Base-by-base conservation (phyloP, 2,329 filamentous ascomycete species). In the Nemania sp. region DNA sequence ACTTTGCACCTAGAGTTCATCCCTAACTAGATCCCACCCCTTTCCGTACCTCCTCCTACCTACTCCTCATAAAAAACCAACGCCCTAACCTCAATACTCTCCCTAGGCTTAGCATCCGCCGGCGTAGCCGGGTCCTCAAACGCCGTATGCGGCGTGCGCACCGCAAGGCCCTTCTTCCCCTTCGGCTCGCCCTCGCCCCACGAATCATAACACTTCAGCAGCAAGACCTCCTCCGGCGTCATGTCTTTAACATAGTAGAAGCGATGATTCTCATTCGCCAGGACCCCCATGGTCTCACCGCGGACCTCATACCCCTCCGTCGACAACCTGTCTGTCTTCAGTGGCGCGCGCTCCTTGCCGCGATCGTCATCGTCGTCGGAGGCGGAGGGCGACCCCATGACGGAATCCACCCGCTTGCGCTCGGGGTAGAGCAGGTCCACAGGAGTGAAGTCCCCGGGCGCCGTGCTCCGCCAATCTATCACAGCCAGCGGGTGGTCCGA, bases 221-320 rank as follows among this genome's bases (percentile, higher is more conserved):
- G 77, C 71, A 85, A 73, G 8, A 77, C 81, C 76, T 85, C 82
- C n/a, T 83, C 82, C 4, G 82, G 82, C 54, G 83, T 87, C 89
- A 92, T 91, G 73, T 91, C 89, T 79, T 90, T 90, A 75, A 87
- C 81, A 72, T 91, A 92, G 73, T 86, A 91, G 73, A 90, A 90
- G 72, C 82, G 82, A 76, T 92, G 90, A 18, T 77, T 77, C 7
- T 87, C 84, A 70, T 81, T 90, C 2, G 88, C 83, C 53, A 83
- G 80, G 0, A 92, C 86, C 0, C 82, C 83, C 74, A 89, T 85
- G 1, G 89, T 91, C 80, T 92, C 89, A 22, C 90, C 88, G 49
- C 70, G 67, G 11, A 86, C 84, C 74, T 89, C 86, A 71, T 92
- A 92, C 0, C 88, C 88, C 13, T 86, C 86, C 0, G 84, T 87